Evolutionary conservation across 805 yeast genomes (phyloP), one percentile per base, ranked within the genome.

Genomic region (Priceomyces fermenticarens): DNA sequence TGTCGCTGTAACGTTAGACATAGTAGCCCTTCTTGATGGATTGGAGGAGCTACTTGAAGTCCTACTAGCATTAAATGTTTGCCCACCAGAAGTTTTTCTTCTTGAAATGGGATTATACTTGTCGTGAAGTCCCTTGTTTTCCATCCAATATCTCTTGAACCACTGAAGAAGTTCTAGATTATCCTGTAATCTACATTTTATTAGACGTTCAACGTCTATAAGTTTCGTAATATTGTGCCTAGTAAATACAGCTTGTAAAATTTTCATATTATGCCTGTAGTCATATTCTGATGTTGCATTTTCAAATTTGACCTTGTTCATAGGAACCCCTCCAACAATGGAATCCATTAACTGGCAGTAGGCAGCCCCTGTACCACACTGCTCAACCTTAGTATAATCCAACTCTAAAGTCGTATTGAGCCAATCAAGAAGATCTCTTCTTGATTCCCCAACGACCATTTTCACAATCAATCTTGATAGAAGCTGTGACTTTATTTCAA

Each of bases 361-460:
- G 1, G 88, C 91, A 1, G 97, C 97, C 2, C 99, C 99, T 2
- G 85, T 79, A 12, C 99, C 99, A 57, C 97, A 83, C 62, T 90
- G 90, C 58, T 93, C 99, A 1, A 93, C 84, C 57, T 85, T 88
- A 29, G 80, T 71, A 53, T 86, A 78, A 46, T 80, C 70, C 32
- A 89, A 62, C 33, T 75, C 75, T 35, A 88, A 70, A 3, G 86
- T 74, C 32, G 77, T 71, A 55, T 91, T 91, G 49, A 93, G 72
- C 98, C 98, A 93, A 41, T 74, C 76, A 41, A 93, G 65, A 12
- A 93, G 73, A 52, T 88, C 97, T 33, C 83, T 79, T 52, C 98
- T 79, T 6, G 96, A 86, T 53, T 86, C 95, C 4, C 87, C 87
- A 49, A 58, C 53, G 34, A 47, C 48, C 46, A 47, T 45, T 7